Base-by-base conservation (phyloP, 768 basidiomycete genomes). In the Rhodotorula babjevae region DNA sequence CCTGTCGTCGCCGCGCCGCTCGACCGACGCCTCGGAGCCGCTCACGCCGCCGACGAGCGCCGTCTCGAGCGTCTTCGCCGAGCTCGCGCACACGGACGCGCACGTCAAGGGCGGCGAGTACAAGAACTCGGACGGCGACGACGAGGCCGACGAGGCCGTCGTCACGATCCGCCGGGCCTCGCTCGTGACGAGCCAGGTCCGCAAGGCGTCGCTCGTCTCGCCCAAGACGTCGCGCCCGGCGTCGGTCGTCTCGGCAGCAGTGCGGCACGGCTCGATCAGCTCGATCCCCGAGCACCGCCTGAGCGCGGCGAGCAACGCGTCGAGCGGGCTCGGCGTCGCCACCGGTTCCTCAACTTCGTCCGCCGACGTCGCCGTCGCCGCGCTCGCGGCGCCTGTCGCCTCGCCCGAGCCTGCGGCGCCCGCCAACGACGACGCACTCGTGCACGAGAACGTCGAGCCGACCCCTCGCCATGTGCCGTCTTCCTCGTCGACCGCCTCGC, bases 141-240 rank as follows among this genome's bases (percentile, higher is more conserved):
- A 18, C 56, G 65, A 53, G 36, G 19, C 19, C 40, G 71, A 64
- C 33, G 58, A 60, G 6, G 52, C 53, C 10, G 56, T 65, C 25
- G 67, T 68, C 36, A 33, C 55, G 19, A 55, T 71, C 36, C 63
- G 76, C 36, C 56, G 63, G 25, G 59, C 61, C 23, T 60, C 47
- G 5, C 49, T 68, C 62, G 55, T 68, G 33, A 52, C 46, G n/a
- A 50, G 52, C 6, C 50, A 63, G 21, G 40, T 63, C 2, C 65
- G 61, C 47, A 66, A 66, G 40, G 49, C 72, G 33, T 73, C 79
- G 23, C 71, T 80, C 64, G 78, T 78, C 68, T 77, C 80, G 76
- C 79, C 80, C 67, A 65, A 65, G 29, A n/a, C 68, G n/a, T 58
- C 61, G 15, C 67, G 69, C n/a, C 64, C 65, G 14, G 52, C 52